phyloP scores from a whole-genome alignment of 257 asterid genomes.

The Nyctanthes arbortristis region DNA sequence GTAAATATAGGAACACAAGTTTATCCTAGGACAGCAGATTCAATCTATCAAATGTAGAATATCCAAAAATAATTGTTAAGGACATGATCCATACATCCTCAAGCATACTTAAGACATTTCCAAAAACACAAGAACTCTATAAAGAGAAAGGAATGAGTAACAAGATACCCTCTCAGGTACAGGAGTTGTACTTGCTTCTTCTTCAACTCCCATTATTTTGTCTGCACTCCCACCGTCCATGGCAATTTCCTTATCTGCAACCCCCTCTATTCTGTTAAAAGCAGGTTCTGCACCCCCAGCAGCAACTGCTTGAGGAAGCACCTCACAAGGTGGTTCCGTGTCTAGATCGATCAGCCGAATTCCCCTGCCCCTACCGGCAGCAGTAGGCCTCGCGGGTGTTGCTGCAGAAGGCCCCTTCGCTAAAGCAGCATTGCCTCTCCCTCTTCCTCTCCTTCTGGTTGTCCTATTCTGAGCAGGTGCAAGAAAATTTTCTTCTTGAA shows the following conservation, averaged over 20 bases:
- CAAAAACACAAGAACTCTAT: background rate
- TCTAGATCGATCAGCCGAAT: constrained; percentile 80
- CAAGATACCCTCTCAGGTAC: constrained; percentile 90
- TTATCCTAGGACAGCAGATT: no score
- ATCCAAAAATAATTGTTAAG: background rate
- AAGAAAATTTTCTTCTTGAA: constrained; percentile 63
- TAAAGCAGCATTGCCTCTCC: constrained; percentile 89
- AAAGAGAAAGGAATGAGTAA: constrained; percentile 2
- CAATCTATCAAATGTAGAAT: background rate
- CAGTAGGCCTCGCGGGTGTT: constrained; percentile 73
- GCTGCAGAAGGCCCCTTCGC: constrained; percentile 86
- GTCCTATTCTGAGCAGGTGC: constrained; percentile 77
- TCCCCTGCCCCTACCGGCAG: constrained; percentile 90
- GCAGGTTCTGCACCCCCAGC: constrained; percentile 58
- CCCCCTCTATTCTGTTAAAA: constrained; percentile 67
- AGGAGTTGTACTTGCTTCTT: constrained; percentile 80
- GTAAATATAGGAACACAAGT: no score
- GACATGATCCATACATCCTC: constrained; percentile 11
- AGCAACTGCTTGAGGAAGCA: constrained; percentile 72
- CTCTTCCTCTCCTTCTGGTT: constrained; percentile 90
- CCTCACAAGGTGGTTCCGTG: constrained; percentile 70
- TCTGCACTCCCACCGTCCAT: constrained; percentile 95
- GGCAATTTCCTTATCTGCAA: constrained; percentile 67
- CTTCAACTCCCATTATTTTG: constrained; percentile 84
- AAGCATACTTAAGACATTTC: background rate